Conservation (phyloP, 2,329 filamentous ascomycete species). For the Apiospora malaysiana region DNA sequence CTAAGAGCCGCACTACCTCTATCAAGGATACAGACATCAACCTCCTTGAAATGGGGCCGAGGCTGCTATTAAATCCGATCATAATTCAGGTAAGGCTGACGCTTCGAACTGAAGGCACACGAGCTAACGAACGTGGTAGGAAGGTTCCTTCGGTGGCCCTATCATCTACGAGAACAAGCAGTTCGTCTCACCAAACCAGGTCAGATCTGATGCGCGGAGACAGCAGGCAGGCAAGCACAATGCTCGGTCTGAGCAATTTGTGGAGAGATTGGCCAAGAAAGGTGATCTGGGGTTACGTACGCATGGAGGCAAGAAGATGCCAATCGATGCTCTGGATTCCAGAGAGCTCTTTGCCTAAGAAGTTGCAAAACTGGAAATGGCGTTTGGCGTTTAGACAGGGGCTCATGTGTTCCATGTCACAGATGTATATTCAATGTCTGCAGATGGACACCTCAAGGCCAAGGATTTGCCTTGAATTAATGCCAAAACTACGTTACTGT, state of each 20-base stretch:
- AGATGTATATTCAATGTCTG: constrained; percentile 10
- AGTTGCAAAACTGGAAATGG: neutral
- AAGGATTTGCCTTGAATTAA: neutral
- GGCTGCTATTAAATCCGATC: no score
- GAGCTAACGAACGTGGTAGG: constrained; percentile 40
- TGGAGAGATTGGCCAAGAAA: constrained; percentile 76
- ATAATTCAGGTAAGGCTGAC: constrained; percentile 66
- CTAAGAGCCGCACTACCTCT: constrained; percentile 39
- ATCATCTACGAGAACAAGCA: constrained; percentile 99
- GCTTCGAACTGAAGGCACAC: neutral
- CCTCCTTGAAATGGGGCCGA: constrained; percentile 89
- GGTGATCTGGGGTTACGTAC: constrained; percentile 77
- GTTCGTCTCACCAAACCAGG: constrained; percentile 95
- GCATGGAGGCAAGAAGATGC: constrained; percentile 65
- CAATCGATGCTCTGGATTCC: constrained; percentile 76
- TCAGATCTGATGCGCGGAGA: constrained; percentile 79
- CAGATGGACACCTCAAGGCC: neutral
- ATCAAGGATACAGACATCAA: constrained; percentile 75
- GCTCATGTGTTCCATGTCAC: neutral
- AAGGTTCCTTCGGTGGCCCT: constrained; percentile 92
- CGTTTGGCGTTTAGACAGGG: constrained; percentile 21
- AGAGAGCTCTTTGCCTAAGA: constrained; percentile 76
- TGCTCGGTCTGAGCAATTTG: constrained; percentile 73
- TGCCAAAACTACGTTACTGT: constrained; percentile 8
- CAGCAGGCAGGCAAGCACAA: constrained; percentile 81